A percentile compares a stretch with the other conserved stretches of the same genome.
These are phyloP conservation scores for Paecilomyces sp. DNA, from an alignment of 2,329 filamentous ascomycete species.

Conservation along the genomic window DNA sequence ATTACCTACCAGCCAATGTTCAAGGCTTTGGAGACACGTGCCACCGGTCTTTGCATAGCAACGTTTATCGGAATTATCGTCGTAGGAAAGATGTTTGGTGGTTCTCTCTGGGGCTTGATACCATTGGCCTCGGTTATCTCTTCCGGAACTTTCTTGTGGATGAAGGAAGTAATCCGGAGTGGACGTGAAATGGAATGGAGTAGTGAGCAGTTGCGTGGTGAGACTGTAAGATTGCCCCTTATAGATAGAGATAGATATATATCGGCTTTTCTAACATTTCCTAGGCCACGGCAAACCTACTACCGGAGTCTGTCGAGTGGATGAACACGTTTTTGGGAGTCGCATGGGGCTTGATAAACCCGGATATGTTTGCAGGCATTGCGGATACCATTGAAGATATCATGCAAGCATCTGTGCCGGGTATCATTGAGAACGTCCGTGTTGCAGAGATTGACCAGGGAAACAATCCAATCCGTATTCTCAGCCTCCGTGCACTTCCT, in stretches of 20 bases:
- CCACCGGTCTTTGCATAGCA: conserved; percentile 60
- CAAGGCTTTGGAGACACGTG: conserved; percentile 63
- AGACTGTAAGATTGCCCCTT: conserved; percentile 50
- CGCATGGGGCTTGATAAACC: conserved; percentile 87
- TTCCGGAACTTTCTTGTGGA: conserved; percentile 80
- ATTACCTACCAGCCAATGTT: conserved; percentile 89
- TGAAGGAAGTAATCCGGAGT: conserved; percentile 75
- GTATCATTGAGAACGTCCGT: conserved; percentile 86
- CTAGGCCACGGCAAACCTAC: conserved; percentile 72
- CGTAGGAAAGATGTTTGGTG: conserved; percentile 72
- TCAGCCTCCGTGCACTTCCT: conserved; percentile 79
- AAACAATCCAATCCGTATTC: conserved; percentile 77
- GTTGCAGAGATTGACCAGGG: conserved; percentile 94
- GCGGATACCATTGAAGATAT: conserved; percentile 94
- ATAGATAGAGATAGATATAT: not conserved
- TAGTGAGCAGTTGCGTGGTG: conserved; percentile 74
- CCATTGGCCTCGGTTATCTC: conserved; percentile 64
- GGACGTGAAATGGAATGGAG: conserved; percentile 82
- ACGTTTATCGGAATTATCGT: conserved; percentile 70
- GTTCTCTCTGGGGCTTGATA: conserved; percentile 66
- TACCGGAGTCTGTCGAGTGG: conserved; percentile 93
- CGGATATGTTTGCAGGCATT: conserved; percentile 85
- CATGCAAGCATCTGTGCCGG: conserved; percentile 91
- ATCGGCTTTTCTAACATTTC: not conserved
- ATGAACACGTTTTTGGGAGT: conserved; percentile 83